Evolutionary conservation across 116 monocot genomes (phyloP).

Genomic region (Zostera marina): DNA sequence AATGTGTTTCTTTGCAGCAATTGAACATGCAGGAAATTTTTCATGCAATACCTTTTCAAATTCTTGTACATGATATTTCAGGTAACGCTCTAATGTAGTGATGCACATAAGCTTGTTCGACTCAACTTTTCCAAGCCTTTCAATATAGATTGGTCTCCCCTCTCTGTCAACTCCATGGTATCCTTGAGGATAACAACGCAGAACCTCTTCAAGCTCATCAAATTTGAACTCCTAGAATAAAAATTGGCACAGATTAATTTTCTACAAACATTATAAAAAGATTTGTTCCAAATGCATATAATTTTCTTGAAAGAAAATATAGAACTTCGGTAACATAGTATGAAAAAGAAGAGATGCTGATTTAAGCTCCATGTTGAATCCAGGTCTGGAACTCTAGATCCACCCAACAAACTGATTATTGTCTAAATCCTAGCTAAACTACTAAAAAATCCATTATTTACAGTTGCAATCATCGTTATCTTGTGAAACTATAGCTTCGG

Average conservation of each 20-base stretch:
- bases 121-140: constrained; percentile 55
- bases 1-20: constrained; percentile 47
- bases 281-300: background rate
- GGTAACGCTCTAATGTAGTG: constrained; percentile 47
- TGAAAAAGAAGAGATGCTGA: too few relatives aligned
- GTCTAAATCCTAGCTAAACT: too few relatives aligned
- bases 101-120: constrained; percentile 42
- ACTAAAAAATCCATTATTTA: too few relatives aligned
- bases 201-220: constrained; percentile 39
- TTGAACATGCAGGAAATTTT: constrained; percentile 53
- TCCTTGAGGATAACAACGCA: constrained; percentile 45
- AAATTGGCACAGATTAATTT: background rate
- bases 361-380: too few relatives aligned
- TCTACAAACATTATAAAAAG: background rate
- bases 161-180: constrained; percentile 61
- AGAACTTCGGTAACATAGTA: too few relatives aligned
- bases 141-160: constrained; percentile 54
- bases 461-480: too few relatives aligned
- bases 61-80: constrained; percentile 67
- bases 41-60: constrained; percentile 53
- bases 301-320: too few relatives aligned
- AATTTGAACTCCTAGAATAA: constrained; percentile 40
- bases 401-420: too few relatives aligned
- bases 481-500: too few relatives aligned
- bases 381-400: too few relatives aligned